Evolutionary conservation across 108 stramenopile genomes (phyloP).

Genomic region (Conticribra guillardii): DNA sequence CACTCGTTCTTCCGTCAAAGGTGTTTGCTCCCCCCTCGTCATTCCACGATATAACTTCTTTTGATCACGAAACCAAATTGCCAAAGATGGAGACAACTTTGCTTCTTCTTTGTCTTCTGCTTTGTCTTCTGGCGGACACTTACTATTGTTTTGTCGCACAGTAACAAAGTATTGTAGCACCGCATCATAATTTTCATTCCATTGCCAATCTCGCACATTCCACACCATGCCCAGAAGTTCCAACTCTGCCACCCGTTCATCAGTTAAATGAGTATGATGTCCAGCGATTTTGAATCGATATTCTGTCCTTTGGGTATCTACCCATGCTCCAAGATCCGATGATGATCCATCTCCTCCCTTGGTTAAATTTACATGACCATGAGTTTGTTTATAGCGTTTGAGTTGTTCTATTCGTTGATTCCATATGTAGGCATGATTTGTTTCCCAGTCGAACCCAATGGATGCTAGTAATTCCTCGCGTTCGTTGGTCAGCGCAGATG

Average conservation of each 20-base stretch:
- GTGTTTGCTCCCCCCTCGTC: background rate
- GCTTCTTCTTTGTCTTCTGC: background rate
- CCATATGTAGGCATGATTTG: slow-evolving; percentile 10
- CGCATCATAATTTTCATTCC: background rate
- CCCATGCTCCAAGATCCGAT: slow-evolving; percentile 54
- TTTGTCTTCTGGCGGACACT: background rate
- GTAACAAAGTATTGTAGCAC: background rate
- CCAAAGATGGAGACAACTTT: background rate
- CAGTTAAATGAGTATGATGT: slow-evolving; percentile 19
- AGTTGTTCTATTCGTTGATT: slow-evolving; percentile 12
- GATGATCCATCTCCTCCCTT: background rate
- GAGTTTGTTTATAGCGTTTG: slow-evolving; percentile 5
- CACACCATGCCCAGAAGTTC: slow-evolving; percentile 68
- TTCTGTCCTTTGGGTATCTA: slow-evolving; percentile 63
- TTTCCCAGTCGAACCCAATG: slow-evolving; percentile 11
- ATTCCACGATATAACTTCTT: background rate
- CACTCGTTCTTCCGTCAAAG: background rate
- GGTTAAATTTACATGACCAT: slow-evolving; percentile 14
- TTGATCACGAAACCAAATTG: background rate
- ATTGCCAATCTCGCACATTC: slow-evolving; percentile 44
- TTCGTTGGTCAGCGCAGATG: background rate
- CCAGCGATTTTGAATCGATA: slow-evolving; percentile 23
- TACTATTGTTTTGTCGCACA: background rate
- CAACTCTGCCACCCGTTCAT: slow-evolving; percentile 51
- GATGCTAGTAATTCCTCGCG: background rate